Conservation (phyloP, 352 stramenopile species). For the Phytophthora quininea region DNA sequence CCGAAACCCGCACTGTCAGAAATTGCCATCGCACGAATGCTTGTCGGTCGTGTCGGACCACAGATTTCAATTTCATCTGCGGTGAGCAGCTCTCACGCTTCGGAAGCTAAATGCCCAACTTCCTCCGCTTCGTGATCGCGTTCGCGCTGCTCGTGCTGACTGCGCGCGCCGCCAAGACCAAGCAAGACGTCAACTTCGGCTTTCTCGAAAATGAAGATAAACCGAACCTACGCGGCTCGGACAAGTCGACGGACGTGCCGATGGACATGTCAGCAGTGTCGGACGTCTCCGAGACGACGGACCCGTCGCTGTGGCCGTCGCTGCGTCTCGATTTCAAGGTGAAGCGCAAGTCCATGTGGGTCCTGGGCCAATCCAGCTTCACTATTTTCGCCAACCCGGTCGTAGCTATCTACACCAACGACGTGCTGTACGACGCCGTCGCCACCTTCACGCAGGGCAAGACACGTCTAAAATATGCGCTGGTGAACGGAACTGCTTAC, state of each 20-base stretch:
- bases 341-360: conserved; percentile 26
- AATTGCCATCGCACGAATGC: too few relatives aligned
- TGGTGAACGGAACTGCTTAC: conserved; percentile 26
- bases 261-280: background rate
- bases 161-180: background rate
- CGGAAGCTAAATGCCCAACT: background rate
- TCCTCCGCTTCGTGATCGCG: background rate
- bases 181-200: background rate
- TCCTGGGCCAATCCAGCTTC: conserved; percentile 22
- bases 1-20: too few relatives aligned
- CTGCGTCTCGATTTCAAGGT: conserved; percentile 23
- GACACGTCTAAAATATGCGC: conserved; percentile 16
- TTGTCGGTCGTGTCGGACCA: background rate
- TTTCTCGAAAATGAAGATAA: background rate
- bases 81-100: too few relatives aligned
- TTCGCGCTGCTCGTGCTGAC: background rate
- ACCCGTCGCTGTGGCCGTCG: conserved; percentile 7
- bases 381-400: conserved; percentile 25
- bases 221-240: too few relatives aligned
- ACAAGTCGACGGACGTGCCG: background rate
- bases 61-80: background rate
- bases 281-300: background rate
- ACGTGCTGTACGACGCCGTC: conserved; percentile 23
- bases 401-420: background rate
- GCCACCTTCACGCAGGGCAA: conserved; percentile 4